These are phyloP conservation scores for Rusavskia elegans DNA, from an alignment of 495 filamentous ascomycete genomes.

Conservation along the genomic window DNA sequence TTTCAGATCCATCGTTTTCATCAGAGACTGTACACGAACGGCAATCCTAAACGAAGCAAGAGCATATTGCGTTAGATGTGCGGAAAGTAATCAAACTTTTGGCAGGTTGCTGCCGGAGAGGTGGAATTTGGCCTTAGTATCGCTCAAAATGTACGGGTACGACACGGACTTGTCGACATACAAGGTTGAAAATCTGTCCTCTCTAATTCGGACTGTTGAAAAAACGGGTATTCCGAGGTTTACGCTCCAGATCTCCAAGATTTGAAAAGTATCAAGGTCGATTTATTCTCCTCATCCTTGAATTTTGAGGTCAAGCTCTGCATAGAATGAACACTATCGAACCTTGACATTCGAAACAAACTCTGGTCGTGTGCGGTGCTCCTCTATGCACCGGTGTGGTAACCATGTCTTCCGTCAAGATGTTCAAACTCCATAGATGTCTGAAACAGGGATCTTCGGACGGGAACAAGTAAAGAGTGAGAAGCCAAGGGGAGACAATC, in stretches of 20 bases:
- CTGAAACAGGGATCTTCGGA: too few species aligned
- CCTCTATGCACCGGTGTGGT: too few species aligned
- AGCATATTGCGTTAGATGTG: conserved; percentile 5
- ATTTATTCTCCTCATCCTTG: conserved; percentile 2
- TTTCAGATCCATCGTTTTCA: conserved; percentile 6
- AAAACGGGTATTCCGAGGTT: conserved; percentile 7
- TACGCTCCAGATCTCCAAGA: conserved; percentile 5
- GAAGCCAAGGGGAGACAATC: too few species aligned
- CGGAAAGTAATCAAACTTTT: conserved; percentile 4
- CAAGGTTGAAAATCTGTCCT: conserved; percentile 7
- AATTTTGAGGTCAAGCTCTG: neutral
- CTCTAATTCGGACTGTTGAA: conserved; percentile 4
- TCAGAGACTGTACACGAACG: conserved; percentile 5
- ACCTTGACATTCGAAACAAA: too few species aligned
- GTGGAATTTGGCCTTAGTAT: conserved; percentile 6
- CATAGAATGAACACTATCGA: too few species aligned
- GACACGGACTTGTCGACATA: conserved; percentile 7
- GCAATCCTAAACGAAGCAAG: conserved; percentile 8
- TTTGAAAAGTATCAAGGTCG: conserved; percentile 7
- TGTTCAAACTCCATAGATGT: too few species aligned
- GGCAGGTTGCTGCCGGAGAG: conserved; percentile 3
- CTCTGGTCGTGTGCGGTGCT: too few species aligned
- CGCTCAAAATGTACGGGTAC: conserved; percentile 7
- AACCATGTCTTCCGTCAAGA: too few species aligned
- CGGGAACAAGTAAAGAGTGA: too few species aligned